Evolutionary conservation across 2,329 filamentous ascomycete species (phyloP), one percentile per base, ranked within the genome.

Genomic region (Ascochyta lentis): DNA sequence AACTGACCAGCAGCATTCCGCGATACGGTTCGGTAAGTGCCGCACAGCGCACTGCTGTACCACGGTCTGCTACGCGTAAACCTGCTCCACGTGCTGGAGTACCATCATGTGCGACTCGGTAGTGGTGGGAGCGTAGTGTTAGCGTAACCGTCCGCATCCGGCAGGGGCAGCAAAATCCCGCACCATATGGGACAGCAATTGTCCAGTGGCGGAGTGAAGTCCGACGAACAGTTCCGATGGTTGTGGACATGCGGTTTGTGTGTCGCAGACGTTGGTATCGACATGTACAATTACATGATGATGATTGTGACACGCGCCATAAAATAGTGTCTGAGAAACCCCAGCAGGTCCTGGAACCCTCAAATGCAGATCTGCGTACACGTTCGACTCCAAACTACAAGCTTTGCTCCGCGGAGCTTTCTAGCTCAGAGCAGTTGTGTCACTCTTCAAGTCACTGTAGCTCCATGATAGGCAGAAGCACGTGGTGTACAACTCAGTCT

Each of bases 111-210:
- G 53, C 41, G 24, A 41, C 41, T n/a, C 29, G 29, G 31, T 16
- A 33, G 13, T 22, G 24, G 19, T 19, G 39, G 23, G 27, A 37
- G 39, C 16, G 29, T 45, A 45, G 42, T 24, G 31, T 29, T 33
- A 54, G 50, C 31, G 38, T 43, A 43, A 38, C 44, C 50, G 38
- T 54, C 50, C 31, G 53, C 35, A 50, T 55, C 53, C 42, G 53
- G 50, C 26, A 42, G 35, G 35, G n/a, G 12, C 26, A 27, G 37
- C 44, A 54, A 35, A 42, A n/a, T 4, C 22, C 33, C 16, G 2
- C 35, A 8, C 38, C 38, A 48, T 19, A 19, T 19, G 19, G 19
- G 19, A 19, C 19, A 19, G 19, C 19, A 19, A 3, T 19, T 19
- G 19, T 19, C 19, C 19, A 19, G 13, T 48, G 50, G 13, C 50